Evolutionary conservation across 139 green algal species (phyloP).

Genomic region (Picochlorum sp.): DNA sequence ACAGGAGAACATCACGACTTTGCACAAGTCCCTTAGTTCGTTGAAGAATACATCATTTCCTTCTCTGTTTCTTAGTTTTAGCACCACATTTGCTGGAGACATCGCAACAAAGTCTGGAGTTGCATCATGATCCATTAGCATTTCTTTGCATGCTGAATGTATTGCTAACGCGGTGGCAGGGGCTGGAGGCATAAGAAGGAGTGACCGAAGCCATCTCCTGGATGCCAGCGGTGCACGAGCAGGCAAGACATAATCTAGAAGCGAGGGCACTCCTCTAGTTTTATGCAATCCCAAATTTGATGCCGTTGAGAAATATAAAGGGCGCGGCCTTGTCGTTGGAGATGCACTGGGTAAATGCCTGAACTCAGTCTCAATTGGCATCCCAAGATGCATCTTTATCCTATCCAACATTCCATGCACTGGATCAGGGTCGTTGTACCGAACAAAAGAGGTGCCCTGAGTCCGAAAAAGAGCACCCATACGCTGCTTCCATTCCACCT

Average conservation of each 20-base stretch:
- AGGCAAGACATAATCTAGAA: constrained; percentile 39
- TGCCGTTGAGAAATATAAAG: constrained; percentile 59
- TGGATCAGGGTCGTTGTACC: constrained; percentile 25
- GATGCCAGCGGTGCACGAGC: background rate
- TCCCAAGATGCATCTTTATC: constrained; percentile 14
- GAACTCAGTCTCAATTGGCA: constrained; percentile 10
- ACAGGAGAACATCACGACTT: background rate
- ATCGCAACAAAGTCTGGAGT: constrained; percentile 21
- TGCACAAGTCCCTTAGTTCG: constrained; percentile 24
- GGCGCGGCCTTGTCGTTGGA: constrained; percentile 24
- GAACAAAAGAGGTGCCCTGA: constrained; percentile 18
- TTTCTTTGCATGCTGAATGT: constrained; percentile 6
- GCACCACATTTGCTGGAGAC: constrained; percentile 19
- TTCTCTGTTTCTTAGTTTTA: constrained; percentile 28
- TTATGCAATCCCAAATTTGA: constrained; percentile 59
- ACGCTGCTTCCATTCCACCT: constrained; percentile 31
- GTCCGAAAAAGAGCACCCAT: constrained; percentile 20
- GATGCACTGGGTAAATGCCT: background rate
- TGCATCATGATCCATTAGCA: constrained; percentile 9
- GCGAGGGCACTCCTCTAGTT: constrained; percentile 40
- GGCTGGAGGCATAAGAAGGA: constrained; percentile 46
- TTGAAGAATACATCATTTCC: constrained; percentile 30
- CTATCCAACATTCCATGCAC: constrained; percentile 26
- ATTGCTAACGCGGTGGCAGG: constrained; percentile 19
- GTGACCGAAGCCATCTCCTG: constrained; percentile 24